phyloP scores from a whole-genome alignment of 441 rosid species.

The Adansonia gregorii region DNA sequence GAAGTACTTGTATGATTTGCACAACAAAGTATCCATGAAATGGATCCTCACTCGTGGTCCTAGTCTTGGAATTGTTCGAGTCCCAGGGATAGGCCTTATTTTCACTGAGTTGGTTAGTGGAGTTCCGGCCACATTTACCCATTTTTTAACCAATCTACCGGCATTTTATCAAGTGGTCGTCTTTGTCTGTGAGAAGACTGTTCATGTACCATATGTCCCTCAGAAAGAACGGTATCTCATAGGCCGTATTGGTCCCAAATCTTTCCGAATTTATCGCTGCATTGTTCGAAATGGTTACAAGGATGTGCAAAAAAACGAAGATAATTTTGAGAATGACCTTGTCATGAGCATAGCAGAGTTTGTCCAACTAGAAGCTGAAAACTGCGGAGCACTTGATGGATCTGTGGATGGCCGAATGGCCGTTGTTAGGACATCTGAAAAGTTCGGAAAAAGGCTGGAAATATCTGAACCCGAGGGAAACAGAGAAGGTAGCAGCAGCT shows the following conservation, averaged over 20 bases:
- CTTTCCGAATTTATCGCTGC: constrained; percentile 83
- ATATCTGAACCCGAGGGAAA: constrained; percentile 47
- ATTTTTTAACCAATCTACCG: constrained; percentile 89
- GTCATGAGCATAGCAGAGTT: constrained; percentile 87
- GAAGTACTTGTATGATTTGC: constrained; percentile 86
- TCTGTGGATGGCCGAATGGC: constrained; percentile 73
- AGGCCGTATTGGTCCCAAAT: constrained; percentile 91
- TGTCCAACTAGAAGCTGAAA: constrained; percentile 89
- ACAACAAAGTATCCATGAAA: constrained; percentile 87
- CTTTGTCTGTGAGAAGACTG: constrained; percentile 94
- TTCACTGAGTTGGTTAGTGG: constrained; percentile 92
- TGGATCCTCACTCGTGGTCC: constrained; percentile 93
- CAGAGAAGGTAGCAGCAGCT: constrained; percentile 43
- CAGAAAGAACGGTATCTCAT: constrained; percentile 92
- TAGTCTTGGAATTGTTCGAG: constrained; percentile 92
- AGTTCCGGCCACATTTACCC: constrained; percentile 90
- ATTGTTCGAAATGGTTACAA: constrained; percentile 84
- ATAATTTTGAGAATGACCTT: constrained; percentile 76
- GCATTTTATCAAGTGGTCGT: constrained; percentile 88
- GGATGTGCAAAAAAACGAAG: constrained; percentile 70
- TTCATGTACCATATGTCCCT: constrained; percentile 80
- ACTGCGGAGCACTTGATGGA: constrained; percentile 54
- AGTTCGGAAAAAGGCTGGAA: constrained; percentile 68
- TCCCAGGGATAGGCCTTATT: constrained; percentile 90
- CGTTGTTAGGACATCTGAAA: constrained; percentile 74